A percentile compares a stretch with the other conserved stretches of the same genome.
phyloP scores from a whole-genome alignment of 225 moss, liverwort and hornwort species.

The Marchantia paleacea region DNA sequence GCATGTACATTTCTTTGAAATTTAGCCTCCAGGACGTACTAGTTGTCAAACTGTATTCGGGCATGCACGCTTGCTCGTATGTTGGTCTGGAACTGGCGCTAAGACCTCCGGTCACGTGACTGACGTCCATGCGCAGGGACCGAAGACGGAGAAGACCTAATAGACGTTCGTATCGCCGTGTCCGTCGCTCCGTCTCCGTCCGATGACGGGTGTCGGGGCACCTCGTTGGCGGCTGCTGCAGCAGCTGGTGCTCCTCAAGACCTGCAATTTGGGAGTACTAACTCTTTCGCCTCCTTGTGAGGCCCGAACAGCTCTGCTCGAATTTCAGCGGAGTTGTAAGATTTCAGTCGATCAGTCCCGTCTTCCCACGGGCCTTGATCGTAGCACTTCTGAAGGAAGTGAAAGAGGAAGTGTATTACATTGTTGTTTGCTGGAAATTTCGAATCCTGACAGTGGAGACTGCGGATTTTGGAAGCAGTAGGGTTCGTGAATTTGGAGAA shows the following conservation, averaged over 20 bases:
- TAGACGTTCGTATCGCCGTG: neutral
- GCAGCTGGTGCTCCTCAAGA: neutral
- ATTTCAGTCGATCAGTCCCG: neutral
- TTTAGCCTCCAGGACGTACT: no score
- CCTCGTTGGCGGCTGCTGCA: conserved; percentile 7
- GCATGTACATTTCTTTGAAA: no score
- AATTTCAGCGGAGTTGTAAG: neutral
- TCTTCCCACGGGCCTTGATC: neutral
- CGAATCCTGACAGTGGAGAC: neutral
- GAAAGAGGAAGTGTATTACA: neutral
- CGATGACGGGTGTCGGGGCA: neutral
- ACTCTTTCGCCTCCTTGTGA: conserved; percentile 16
- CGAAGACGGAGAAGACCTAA: neutral
- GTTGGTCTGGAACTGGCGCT: no score
- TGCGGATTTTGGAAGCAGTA: neutral
- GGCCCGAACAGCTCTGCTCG: conserved; percentile 3
- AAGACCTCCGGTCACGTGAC: no score
- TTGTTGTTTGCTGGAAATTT: neutral
- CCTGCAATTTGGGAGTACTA: neutral
- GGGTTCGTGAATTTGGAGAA: conserved; percentile 3
- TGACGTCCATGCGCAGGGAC: no score
- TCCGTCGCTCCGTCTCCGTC: neutral
- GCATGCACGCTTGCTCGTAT: no score
- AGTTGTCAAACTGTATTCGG: no score
- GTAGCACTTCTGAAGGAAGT: neutral